Percentiles rank a stretch among this genome's conserved stretches.
Conservation (phyloP, 495 filamentous ascomycete species). For the Neurospora sp. region DNA sequence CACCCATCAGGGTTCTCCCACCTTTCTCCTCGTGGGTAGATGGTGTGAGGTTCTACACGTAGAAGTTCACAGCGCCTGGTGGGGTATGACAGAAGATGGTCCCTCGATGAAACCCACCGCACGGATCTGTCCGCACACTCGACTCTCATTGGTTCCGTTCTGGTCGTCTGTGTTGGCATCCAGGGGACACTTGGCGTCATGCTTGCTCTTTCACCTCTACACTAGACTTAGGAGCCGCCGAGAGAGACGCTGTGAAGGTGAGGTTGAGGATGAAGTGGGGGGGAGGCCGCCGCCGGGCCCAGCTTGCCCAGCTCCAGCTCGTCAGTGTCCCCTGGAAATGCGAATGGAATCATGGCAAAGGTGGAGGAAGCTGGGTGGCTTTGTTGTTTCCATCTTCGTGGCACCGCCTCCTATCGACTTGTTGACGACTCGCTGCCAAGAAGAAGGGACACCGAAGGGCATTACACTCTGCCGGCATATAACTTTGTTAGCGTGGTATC, state of each 20-base stretch:
- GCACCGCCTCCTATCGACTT: background rate
- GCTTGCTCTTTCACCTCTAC: background rate
- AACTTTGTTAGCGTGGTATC: too few relatives aligned
- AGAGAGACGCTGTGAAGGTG: background rate
- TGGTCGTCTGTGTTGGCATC: background rate
- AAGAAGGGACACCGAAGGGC: background rate
- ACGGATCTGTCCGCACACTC: background rate
- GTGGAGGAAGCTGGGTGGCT: background rate
- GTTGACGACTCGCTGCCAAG: background rate
- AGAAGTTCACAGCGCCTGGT: too few relatives aligned
- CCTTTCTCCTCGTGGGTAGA: background rate
- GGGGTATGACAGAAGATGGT: background rate
- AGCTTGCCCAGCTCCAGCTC: background rate
- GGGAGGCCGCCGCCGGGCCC: background rate
- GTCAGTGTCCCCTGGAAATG: background rate
- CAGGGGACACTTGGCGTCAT: background rate
- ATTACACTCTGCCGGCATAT: too few relatives aligned
- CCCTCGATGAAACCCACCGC: background rate
- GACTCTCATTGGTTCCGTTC: background rate
- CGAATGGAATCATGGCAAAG: background rate
- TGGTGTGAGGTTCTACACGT: too few relatives aligned
- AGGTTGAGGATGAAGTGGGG: background rate
- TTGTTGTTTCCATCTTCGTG: background rate
- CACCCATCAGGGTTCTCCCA: background rate
- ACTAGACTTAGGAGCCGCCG: background rate